Evolutionary conservation across 176 grass and related monocot genomes (phyloP), one percentile per base, ranked within the genome.

Genomic region (Musa itinerans): DNA sequence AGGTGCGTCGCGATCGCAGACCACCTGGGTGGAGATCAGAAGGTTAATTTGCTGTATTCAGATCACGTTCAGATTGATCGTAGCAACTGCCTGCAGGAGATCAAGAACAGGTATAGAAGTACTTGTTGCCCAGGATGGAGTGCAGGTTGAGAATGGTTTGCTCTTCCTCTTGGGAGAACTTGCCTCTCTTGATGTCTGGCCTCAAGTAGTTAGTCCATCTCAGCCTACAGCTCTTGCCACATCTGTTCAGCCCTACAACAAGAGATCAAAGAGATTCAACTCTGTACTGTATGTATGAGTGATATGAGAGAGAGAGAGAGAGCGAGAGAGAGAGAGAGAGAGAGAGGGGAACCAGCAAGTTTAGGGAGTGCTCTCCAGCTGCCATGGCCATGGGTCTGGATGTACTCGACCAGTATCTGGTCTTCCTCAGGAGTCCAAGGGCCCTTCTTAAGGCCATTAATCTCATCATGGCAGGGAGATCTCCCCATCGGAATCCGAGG

Each of bases 141-240:
- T 97, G 93, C 78, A 97, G 78, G 68, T 76, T 79, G 80, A 97
- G 90, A 59, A 97, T 97, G 77, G 88, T 83, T 43, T 93, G 80
- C 69, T 97, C 90, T 74, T 97, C 93, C 59, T 93, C 90, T 1
- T 62, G 71, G 10, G 90, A 90, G 88, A 97, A 97, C 68, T 93
- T 91, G 2, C 93, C 93, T 87, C 93, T 85, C 90, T 97, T 97
- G 78, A 97, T 97, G 69, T 97, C 93, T 19, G 93, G 86, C 77
- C 83, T 88, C 54, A 97, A 78, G 80, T 97, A 97, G 82, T 97
- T 97, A 3, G 93, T 97, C 93, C 93, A 97, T 78, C 93, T 88
- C 65, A 97, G 90, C 75, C 93, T 89, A 66, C 93, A 97, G 72
- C 93, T 97, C 90, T 97, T 97, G 70, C 93, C 93, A 81, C 93